These are phyloP conservation scores for Ogataea paraovalis DNA, from an alignment of 805 yeast species.

Conservation along the genomic window DNA sequence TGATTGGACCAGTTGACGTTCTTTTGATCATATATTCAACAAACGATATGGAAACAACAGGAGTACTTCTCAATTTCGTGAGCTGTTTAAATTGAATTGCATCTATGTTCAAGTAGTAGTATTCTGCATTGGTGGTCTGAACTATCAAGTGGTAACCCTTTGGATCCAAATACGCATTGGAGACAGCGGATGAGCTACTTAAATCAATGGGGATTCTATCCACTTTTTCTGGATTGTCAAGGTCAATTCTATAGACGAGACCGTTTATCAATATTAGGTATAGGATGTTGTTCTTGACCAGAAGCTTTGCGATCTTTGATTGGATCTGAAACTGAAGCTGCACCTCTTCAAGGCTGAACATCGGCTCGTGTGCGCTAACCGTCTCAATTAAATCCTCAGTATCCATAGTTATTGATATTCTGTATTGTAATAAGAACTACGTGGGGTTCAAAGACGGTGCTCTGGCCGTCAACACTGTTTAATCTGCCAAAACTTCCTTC, in stretches of 20 bases:
- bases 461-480: too few species aligned
- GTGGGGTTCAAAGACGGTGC: too few species aligned
- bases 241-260: constrained; percentile 56
- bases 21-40: constrained; percentile 22
- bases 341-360: constrained; percentile 29
- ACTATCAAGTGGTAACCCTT: constrained; percentile 50
- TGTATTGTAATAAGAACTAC: too few species aligned
- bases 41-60: constrained; percentile 41
- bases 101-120: constrained; percentile 43
- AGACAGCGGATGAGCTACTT: constrained; percentile 26
- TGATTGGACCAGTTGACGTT: constrained; percentile 40
- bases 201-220: constrained; percentile 33
- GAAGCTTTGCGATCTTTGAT: constrained; percentile 41
- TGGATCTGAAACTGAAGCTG: constrained; percentile 31
- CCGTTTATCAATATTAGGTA: constrained; percentile 52
- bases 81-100: constrained; percentile 40
- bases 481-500: too few species aligned
- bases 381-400: constrained; percentile 19
- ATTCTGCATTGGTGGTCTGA: constrained; percentile 42
- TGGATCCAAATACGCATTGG: constrained; percentile 43
- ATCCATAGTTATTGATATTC: too few species aligned
- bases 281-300: constrained; percentile 52
- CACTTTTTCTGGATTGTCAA: constrained; percentile 61
- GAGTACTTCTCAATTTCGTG: constrained; percentile 42
- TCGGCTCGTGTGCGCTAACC: constrained; percentile 2